Base-by-base conservation (phyloP, 345 rosid species). In the Adansonia digitata region DNA sequence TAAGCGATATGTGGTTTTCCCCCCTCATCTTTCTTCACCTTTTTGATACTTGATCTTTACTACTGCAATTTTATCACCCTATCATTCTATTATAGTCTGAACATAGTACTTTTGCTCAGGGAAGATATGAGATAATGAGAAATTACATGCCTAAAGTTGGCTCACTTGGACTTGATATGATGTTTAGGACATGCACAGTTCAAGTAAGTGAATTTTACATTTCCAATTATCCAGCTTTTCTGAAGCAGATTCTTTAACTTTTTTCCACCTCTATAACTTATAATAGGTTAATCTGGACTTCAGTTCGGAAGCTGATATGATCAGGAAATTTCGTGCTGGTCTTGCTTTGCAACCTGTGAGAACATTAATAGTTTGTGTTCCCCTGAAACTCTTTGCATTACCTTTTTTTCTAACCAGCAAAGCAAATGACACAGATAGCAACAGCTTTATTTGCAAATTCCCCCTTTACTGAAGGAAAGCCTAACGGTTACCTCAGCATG, bases 81-180 rank as follows among this genome's bases (percentile, higher is more conserved):
- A 26, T 71, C 43, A 57, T 77, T 39, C 62, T 65, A 10, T 82
- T 72, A 10, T 73, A 12, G 51, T 5, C 52, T 87, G 83, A n/a
- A 84, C 52, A 49, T 77, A 57, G 59, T 60, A 9, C 72, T 80
- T 77, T 73, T 75, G 77, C 74, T 83, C 92, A 95, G 99, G 98
- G 97, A 86, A 93, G 99, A 81, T 95, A 95, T 75, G 89, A 91
- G 69, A 95, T 95, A 77, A 93, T 93, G 98, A 88, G 88, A 89
- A 92, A 93, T 78, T 93, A 95, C 90, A 93, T 95, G 98, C 97
- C 97, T 5, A 93, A 95, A 86, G 99, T 95, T 74, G 98, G 99
- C 57, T 68, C 94, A 29, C 90, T 92, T 59, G 99, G 99, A 73
- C 92, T 90, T 84, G 98, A 95, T 83, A 92, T 93, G 98, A 92